These are phyloP conservation scores for Ulvella scutata DNA, from an alignment of 139 green algal species.

Conservation along the genomic window DNA sequence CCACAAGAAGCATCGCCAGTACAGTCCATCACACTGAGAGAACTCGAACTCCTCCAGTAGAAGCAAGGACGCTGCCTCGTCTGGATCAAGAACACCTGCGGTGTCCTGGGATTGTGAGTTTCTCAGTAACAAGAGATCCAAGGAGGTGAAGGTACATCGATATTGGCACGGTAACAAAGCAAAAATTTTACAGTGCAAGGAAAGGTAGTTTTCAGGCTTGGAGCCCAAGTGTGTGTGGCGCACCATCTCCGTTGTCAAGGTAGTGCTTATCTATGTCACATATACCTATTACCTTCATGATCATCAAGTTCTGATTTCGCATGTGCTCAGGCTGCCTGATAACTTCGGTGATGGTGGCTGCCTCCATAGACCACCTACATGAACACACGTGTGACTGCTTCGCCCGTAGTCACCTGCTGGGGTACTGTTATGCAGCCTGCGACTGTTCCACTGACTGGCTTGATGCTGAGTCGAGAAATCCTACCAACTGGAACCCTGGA, in stretches of 20 bases:
- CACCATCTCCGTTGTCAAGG: not conserved
- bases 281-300: not conserved
- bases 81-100: not conserved
- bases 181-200: no score
- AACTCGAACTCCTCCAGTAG: not conserved
- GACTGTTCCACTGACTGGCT: no score
- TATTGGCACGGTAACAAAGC: no score
- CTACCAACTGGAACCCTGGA: no score
- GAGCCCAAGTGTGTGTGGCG: no score
- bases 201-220: no score
- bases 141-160: no score
- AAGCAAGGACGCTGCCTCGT: not conserved
- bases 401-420: no score
- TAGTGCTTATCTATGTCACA: not conserved
- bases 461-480: no score
- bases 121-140: no score
- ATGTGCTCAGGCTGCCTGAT: not conserved
- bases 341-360: not conserved
- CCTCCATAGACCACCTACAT: not conserved
- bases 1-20: not conserved
- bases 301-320: not conserved
- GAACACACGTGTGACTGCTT: not conserved
- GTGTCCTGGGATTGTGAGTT: no score
- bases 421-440: no score
- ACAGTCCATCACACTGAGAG: not conserved